A percentile compares a stretch with the other conserved stretches of the same genome.
Conservation (phyloP, 2,329 filamentous ascomycete species). For the Dendryphion nanum region DNA sequence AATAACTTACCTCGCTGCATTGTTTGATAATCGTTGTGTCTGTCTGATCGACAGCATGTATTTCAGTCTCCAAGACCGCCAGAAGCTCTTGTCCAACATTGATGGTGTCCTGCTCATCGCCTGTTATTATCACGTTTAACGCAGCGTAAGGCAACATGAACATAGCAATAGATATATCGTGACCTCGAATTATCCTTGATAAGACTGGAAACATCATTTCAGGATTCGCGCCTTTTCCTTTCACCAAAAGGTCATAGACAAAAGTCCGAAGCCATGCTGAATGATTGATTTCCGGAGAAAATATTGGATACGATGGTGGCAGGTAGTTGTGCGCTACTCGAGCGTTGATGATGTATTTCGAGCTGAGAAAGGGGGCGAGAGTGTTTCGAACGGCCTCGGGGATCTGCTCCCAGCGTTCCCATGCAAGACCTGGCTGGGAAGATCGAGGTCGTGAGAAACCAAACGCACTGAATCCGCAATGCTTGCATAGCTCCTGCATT, state of each 20-base stretch:
- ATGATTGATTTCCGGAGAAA: constrained; percentile 66
- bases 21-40: constrained; percentile 75
- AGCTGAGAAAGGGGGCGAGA: constrained; percentile 83
- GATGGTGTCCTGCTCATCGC: constrained; percentile 61
- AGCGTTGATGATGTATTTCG: constrained; percentile 69
- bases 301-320: constrained; percentile 68
- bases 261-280: constrained; percentile 78
- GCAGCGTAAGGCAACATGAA: constrained; percentile 88
- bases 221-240: constrained; percentile 71
- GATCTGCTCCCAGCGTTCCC: constrained; percentile 73
- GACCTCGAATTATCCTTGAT: constrained; percentile 77
- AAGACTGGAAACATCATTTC: constrained; percentile 78
- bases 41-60: constrained; percentile 52
- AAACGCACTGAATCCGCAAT: constrained; percentile 68
- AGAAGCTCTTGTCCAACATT: constrained; percentile 73
- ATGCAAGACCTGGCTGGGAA: constrained; percentile 59
- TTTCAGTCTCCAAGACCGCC: constrained; percentile 66
- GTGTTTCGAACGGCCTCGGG: constrained; percentile 76
- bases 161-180: constrained; percentile 80
- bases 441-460: constrained; percentile 52
- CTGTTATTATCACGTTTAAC: constrained; percentile 77
- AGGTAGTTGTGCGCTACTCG: constrained; percentile 28
- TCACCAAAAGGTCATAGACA: constrained; percentile 77
- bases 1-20: constrained; percentile 75
- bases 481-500: constrained; percentile 86